Evolutionary conservation across 1,284 basidiomycete species (phyloP), one percentile per base, ranked within the genome.

Genomic region (Xerocomus amazonicus): DNA sequence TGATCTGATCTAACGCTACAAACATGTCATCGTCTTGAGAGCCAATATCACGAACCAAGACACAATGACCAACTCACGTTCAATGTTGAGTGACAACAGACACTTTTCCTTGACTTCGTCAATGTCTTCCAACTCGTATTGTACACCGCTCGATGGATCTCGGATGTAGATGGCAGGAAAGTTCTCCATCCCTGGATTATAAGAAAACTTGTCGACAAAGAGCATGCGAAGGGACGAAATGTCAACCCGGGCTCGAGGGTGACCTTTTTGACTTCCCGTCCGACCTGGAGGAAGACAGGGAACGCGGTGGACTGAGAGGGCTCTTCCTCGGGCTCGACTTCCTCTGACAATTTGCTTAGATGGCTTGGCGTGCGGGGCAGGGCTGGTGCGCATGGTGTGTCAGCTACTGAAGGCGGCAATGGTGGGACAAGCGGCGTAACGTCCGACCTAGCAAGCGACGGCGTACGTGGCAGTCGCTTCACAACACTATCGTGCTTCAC

Each of bases 81-180:
- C 95, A 56, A 99, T 95, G 61, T 98, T 97, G 47, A 99, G 75
- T 38, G 90, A 95, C 50, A 99, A 73, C 26, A 97, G 68, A 62
- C 89, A 90, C 52, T 87, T 92, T 42, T 92, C 89, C 66, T 86
- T 87, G 26, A 99, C 81, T 63, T 99, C 96, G n/a, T 88, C 85
- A 58, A 94, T 83, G 67, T 98, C 91, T 68, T 99, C 96, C 42
- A 99, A 75, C 70, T 98, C 94, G 65, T 97, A 99, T 63, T 93
- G 88, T 45, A 98, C 90, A 8, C 93, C 92, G 52, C 89, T 94
- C 31, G 80, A 82, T 4, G 87, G 86, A 71, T 98, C 96, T 9
- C 92, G 87, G 50, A 98, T 87, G 65, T 98, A 98, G 48, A 99
- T 96, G 16, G 90, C 87, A 9, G 96, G 96, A 63, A 98, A 98